Base-by-base conservation (phyloP, 805 yeast species). In the Helenozyma rhizophorensis region DNA sequence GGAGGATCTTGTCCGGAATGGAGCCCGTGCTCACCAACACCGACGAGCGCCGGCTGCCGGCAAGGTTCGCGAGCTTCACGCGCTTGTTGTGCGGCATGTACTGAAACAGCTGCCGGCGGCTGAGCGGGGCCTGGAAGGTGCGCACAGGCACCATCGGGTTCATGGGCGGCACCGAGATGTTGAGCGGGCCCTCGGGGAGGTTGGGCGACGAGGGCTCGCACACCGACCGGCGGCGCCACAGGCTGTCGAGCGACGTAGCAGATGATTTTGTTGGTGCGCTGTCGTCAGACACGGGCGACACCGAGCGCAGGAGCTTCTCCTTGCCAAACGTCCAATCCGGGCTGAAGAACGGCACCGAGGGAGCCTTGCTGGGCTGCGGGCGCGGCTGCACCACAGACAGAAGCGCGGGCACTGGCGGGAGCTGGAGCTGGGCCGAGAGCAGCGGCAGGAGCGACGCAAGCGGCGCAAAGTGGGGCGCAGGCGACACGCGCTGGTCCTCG, bases 1-100 rank as follows among this genome's bases (percentile, higher is more conserved):
- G 51, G 25, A 81, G 57, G 5, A 81, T 51, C 13, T 73, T 59
- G 51, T 82, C 89, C 0, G 87, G 80, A 21, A 83, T 56, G 1
- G 78, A 74, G 4, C 82, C 78, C 22, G 52, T 48, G 28, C 70
- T 65, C 14, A 71, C 67, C 29, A 80, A 54, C 3, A 77, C 61
- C 0, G 85, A 78, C 0, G 85, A 76, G 33, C 79, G 60, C 34
- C 85, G 61, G 21, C 58, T 36, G 12, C 70, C 67, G 23, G 66
- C 58, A 14, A 76, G 47, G 22, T 55, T 60, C 5, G 70, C 67
- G 18, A 78, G 51, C 39, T 78, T 60, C 30, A 74, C 48, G 48
- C 86, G 61, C 41, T 73, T 74, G 29, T 68, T 72, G 40, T 70
- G 77, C 1, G 78, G 69, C 48, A 76, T 62, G 47, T 78, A 78